These are phyloP conservation scores for Termitomyces sp. DNA, from an alignment of 1,284 basidiomycete genomes.

Conservation along the genomic window DNA sequence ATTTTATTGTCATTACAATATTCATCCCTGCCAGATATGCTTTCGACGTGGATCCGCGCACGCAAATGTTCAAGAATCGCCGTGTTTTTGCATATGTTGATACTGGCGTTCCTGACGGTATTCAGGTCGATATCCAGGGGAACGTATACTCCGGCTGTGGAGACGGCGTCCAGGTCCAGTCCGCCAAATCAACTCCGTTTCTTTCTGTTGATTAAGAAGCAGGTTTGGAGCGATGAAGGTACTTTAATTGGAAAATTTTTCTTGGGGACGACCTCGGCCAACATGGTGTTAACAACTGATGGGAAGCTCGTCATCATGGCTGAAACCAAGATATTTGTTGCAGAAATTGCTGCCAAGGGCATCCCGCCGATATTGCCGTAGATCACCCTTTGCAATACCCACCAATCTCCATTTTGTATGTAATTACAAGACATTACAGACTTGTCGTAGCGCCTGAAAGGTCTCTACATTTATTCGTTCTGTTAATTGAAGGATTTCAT, in stretches of 20 bases:
- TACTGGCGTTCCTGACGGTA: conserved; percentile 67
- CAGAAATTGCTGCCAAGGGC: conserved; percentile 42
- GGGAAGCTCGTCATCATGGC: conserved; percentile 60
- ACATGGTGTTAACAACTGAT: conserved; percentile 63
- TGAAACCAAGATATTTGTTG: conserved; percentile 64
- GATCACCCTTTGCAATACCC: background rate
- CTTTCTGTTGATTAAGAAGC: background rate
- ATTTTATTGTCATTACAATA: background rate
- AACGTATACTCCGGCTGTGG: conserved; percentile 68
- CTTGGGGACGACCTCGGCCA: conserved; percentile 52
- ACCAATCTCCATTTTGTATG: background rate
- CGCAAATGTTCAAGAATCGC: conserved; percentile 54
- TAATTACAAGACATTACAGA: background rate
- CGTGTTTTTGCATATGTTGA: conserved; percentile 69
- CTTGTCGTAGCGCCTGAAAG: background rate
- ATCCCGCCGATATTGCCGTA: conserved; percentile 10
- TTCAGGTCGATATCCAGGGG: conserved; percentile 60
- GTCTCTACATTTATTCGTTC: background rate
- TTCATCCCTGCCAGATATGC: conserved; percentile 45
- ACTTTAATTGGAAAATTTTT: conserved; percentile 74
- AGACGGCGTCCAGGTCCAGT: conserved; percentile 63
- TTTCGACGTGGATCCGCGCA: conserved; percentile 62
- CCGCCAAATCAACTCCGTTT: conserved; percentile 8
- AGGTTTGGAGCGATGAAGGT: conserved; percentile 61
- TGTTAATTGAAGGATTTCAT: background rate